Base-by-base conservation (phyloP, 2,329 filamentous ascomycete species). In the Trichoderma cornu-damae region DNA sequence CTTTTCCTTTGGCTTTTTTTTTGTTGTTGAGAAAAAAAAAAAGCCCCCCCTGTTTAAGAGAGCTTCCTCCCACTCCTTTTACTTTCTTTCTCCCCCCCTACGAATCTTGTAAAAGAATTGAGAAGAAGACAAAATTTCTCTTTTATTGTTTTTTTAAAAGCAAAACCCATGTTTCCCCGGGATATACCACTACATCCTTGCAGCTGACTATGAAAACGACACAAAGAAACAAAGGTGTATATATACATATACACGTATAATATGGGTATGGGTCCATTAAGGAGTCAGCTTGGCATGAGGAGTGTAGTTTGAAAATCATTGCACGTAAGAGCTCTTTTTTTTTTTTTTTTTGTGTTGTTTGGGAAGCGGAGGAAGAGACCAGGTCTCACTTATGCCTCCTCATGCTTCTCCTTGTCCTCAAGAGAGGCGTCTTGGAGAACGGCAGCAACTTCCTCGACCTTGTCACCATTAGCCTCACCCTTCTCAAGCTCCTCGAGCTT, bases 401-500 rank as follows among this genome's bases (percentile, higher is more conserved):
- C 69, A 72, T 79, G 78, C 61, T 76, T 75, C 69, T 76, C 69
- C 73, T 79, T 81, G 60, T 82, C 79, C 64, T 79, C 75, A 60
- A 83, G 67, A 40, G 79, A 75, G 57, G 74, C 70, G 62, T 81
- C 73, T 73, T 82, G 77, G 58, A 83, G 73, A 57, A 75, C 77
- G 53, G 77, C 70, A 50, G 78, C 76, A 56, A 77, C 76, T 60
- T 80, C 79, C 38, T 81, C 83, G 53, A 84, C 79, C 60, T 76
- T 77, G 60, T 63, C 67, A 63, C 71, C 73, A 65, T 75, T 79
- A 32, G 55, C 50, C 43, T 59, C 74, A 61, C 73, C 77, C 54
- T 77, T 73, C 67, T 96, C 93, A 57, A 97, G 83, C 65, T 86
- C 86, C 70, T 92, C 90, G 62, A 99, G 95, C 74, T 96, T 91